These are phyloP conservation scores for Exobasidium cylindrosporum DNA, from an alignment of 1,284 basidiomycete genomes.

Conservation along the genomic window DNA sequence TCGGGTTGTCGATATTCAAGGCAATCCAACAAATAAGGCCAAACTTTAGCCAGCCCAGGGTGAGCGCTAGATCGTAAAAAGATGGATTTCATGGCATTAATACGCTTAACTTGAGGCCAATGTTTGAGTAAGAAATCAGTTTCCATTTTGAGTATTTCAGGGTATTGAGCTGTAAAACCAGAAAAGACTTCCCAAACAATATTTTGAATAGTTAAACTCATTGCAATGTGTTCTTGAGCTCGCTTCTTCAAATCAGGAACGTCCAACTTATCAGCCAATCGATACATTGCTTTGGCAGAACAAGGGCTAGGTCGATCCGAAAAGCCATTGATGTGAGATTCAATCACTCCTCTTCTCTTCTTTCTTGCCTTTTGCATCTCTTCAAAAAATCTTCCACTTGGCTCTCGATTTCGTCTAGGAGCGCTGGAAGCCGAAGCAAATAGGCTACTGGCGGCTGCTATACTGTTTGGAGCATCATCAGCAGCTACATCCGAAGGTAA, in stretches of 20 bases:
- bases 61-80: constrained; percentile 55
- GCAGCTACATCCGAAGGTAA: constrained; percentile 29
- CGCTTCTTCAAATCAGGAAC: constrained; percentile 68
- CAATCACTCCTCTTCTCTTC: constrained; percentile 32
- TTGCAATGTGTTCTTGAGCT: constrained; percentile 73
- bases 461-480: constrained; percentile 2
- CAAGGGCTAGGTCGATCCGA: constrained; percentile 68
- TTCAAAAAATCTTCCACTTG: constrained; percentile 12
- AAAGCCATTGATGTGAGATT: constrained; percentile 48
- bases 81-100: constrained; percentile 74
- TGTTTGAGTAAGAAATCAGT: constrained; percentile 57
- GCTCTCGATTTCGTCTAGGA: neutral
- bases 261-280: constrained; percentile 68
- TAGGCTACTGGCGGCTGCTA: neutral
- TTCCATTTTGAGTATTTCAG: constrained; percentile 62
- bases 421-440: neutral
- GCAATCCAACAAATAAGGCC: constrained; percentile 39
- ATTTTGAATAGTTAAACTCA: constrained; percentile 71
- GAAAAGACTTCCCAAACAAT: constrained; percentile 83
- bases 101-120: constrained; percentile 75
- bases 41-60: constrained; percentile 44
- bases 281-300: constrained; percentile 81
- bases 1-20: constrained; percentile 29
- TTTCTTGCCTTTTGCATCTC: constrained; percentile 21
- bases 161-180: constrained; percentile 75